phyloP scores from a whole-genome alignment of 2,329 filamentous ascomycete genomes.

The Dothidotthia symphoricarpi region DNA sequence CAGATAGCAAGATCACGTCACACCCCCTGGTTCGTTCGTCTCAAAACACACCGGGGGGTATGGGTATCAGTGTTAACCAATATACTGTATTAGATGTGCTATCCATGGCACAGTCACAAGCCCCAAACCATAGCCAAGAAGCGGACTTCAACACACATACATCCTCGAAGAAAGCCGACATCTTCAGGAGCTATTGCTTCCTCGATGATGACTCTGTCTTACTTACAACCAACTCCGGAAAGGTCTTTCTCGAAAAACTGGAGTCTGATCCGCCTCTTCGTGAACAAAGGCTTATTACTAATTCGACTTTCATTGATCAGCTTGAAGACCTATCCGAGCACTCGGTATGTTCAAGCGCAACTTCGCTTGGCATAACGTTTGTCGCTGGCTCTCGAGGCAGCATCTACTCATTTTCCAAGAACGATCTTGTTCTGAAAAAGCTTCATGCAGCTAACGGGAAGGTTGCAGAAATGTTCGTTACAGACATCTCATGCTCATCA shows the following conservation, averaged over 20 bases:
- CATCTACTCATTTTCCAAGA: slow-evolving; percentile 41
- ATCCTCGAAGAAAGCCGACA: slow-evolving; percentile 30
- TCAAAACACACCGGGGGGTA: background rate
- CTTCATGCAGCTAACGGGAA: slow-evolving; percentile 39
- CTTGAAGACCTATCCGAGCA: slow-evolving; percentile 48
- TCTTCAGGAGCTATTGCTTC: slow-evolving; percentile 64
- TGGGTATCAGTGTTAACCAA: slow-evolving; percentile 10
- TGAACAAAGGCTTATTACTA: slow-evolving; percentile 5
- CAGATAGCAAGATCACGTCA: slow-evolving; percentile 64
- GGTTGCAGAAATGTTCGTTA: slow-evolving; percentile 43
- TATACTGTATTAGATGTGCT: slow-evolving; percentile 30
- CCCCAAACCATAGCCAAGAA: background rate
- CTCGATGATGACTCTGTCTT: slow-evolving; percentile 55
- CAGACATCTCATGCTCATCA: background rate
- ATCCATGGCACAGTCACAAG: slow-evolving; percentile 7
- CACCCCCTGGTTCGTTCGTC: slow-evolving; percentile 9
- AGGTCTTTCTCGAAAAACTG: slow-evolving; percentile 50
- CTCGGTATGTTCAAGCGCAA: slow-evolving; percentile 46
- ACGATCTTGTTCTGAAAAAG: slow-evolving; percentile 13
- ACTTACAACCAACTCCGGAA: slow-evolving; percentile 59
- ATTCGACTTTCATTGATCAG: slow-evolving; percentile 33
- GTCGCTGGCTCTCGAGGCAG: slow-evolving; percentile 48
- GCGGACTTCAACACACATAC: slow-evolving; percentile 5
- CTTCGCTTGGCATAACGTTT: slow-evolving; percentile 42
- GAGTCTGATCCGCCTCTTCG: background rate